Base-by-base conservation (phyloP, 495 filamentous ascomycete species). In the Hypoxylon rickii region DNA sequence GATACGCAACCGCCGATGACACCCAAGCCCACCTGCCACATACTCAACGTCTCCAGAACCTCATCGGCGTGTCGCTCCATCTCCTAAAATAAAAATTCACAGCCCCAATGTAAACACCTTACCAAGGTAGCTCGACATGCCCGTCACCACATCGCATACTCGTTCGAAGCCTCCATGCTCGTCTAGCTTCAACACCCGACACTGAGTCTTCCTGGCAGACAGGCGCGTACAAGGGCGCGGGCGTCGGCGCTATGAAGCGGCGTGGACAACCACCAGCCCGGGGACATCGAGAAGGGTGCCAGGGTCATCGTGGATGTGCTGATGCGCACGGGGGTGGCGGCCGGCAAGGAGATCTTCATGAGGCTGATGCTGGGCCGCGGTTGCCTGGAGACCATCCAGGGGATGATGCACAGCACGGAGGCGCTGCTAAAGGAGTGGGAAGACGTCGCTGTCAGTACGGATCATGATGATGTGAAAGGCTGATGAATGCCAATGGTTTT, bases 211-310 rank as follows among this genome's bases (percentile, higher is more conserved):
- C n/a, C n/a, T n/a, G n/a, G n/a, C n/a, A n/a, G 13, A 51, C 68
- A 1, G 44, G 43, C 2, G 67, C 58, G 8, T 73, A 75, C 51
- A 50, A 63, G 19, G 53, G 42, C 24, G 67, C 68, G 6, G 52
- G 29, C 2, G 63, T 65, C 12, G n/a, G n/a, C n/a, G n/a, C n/a
- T n/a, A n/a, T n/a, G n/a, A n/a, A n/a, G n/a, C n/a, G n/a, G n/a
- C n/a, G 55, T 66, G 31, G 50, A 71, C 49, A 62, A 69, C 31
- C 60, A 67, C 4, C 75, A 81, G 64, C 67, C 59, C 0, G 76
- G 78, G 10, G 73, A 81, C 51, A 73, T 77, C 13, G 58, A 44
- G 0, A 80, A 78, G 66, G 73, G 69, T 24, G 76, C 72, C 0
- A 56, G 48, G 37, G 65, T 73, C 22, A 75, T 80, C 26, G 72